Conservation (phyloP, 805 yeast species). For the Metschnikowia bowlesiae region DNA sequence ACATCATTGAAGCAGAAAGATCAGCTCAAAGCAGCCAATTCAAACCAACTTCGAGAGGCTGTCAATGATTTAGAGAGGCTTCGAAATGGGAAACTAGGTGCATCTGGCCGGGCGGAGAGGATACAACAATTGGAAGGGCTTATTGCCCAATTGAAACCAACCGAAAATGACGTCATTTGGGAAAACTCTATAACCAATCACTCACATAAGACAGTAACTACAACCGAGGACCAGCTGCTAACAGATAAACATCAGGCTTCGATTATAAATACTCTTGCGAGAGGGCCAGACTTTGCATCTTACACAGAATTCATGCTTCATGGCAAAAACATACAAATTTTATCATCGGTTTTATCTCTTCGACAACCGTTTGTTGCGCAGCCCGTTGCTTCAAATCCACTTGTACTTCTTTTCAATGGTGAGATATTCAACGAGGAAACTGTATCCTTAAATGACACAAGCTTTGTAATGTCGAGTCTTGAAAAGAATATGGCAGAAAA, state of each 20-base stretch:
- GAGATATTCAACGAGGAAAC: constrained; percentile 71
- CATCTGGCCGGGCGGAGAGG: not conserved
- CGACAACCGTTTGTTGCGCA: constrained; percentile 77
- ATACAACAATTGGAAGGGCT: not conserved
- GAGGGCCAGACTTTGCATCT: constrained; percentile 61
- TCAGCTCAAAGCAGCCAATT: constrained; percentile 24
- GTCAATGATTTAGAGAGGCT: not conserved
- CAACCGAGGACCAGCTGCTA: not conserved
- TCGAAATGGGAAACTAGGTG: not conserved
- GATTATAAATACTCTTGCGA: constrained; percentile 33
- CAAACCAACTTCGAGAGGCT: not conserved
- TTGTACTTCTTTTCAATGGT: constrained; percentile 77
- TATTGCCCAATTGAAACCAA: not conserved
- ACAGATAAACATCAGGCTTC: not conserved
- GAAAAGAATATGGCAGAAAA: constrained; percentile 11
- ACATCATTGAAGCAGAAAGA: constrained; percentile 15
- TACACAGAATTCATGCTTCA: constrained; percentile 11
- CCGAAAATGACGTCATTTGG: not conserved
- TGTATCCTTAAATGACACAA: constrained; percentile 56
- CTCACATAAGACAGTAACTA: not conserved
- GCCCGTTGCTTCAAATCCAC: constrained; percentile 44
- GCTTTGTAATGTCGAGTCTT: constrained; percentile 42
- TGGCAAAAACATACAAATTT: constrained; percentile 27
- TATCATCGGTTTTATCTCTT: constrained; percentile 75
- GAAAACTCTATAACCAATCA: not conserved